A percentile compares a stretch with the other conserved stretches of the same genome.
Conservation (phyloP, 2,329 filamentous ascomycete genomes). For the Arthrobotrys megalospora region DNA sequence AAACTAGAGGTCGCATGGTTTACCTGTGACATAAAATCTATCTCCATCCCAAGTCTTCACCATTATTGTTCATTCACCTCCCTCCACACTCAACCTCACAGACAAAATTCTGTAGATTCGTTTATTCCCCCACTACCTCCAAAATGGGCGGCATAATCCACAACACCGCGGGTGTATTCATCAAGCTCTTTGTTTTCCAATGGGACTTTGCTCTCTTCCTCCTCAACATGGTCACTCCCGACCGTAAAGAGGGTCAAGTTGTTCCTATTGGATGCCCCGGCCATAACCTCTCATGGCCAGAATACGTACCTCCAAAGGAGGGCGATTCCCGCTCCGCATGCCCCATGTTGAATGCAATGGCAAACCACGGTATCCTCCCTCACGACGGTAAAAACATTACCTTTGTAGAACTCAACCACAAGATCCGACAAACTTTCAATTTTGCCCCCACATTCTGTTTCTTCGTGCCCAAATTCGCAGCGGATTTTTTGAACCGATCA, state of each 20-base stretch:
- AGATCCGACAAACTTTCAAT: conserved; percentile 68
- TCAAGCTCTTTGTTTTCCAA: conserved; percentile 67
- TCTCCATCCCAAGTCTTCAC: conserved; percentile 20
- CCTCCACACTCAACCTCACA: neutral
- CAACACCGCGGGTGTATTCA: conserved; percentile 63
- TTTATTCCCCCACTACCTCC: neutral
- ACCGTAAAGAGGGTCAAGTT: conserved; percentile 66
- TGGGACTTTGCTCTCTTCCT: conserved; percentile 68
- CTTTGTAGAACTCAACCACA: conserved; percentile 67
- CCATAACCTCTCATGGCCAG: conserved; percentile 67
- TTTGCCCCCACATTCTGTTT: conserved; percentile 66
- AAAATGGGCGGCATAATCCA: conserved; percentile 56
- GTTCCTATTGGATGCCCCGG: conserved; percentile 66
- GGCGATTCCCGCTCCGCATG: conserved; percentile 68
- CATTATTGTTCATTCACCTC: neutral
- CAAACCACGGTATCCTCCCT: conserved; percentile 71
- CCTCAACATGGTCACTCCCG: conserved; percentile 67
- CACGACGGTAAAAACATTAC: conserved; percentile 70
- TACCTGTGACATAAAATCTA: conserved; percentile 37
- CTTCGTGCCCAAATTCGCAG: conserved; percentile 65
- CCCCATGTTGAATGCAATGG: conserved; percentile 72
- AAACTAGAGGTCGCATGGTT: conserved; percentile 3
- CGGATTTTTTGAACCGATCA: conserved; percentile 67
- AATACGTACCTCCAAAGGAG: conserved; percentile 67
- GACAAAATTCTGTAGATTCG: neutral